These are phyloP conservation scores for Tetradesmus lagerheimii DNA, from an alignment of 139 green algal species.

Conservation along the genomic window DNA sequence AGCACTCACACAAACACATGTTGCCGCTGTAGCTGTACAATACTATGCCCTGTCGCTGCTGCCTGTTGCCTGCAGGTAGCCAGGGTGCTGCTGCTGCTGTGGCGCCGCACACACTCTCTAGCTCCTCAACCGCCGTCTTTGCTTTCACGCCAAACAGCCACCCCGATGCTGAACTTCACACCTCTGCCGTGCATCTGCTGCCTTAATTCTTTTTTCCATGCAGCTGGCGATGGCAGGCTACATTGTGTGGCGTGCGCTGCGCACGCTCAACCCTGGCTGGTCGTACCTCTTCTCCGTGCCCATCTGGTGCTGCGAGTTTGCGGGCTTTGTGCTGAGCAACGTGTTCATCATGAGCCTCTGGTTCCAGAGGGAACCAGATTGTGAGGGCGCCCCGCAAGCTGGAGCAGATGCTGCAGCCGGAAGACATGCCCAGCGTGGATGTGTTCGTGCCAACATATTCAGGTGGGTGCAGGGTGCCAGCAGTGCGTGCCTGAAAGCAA, in stretches of 20 bases:
- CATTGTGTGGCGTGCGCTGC: slow-evolving; percentile 5
- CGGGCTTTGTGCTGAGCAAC: slow-evolving; percentile 11
- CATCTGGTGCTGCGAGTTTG: slow-evolving; percentile 15
- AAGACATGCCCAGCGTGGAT: neutral
- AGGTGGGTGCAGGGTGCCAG: neutral
- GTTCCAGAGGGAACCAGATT: slow-evolving; percentile 24
- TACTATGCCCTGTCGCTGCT: too few relatives aligned
- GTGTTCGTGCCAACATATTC: neutral
- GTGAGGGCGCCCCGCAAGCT: neutral
- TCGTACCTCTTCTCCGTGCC: slow-evolving; percentile 19
- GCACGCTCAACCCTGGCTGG: slow-evolving; percentile 1
- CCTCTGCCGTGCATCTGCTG: neutral
- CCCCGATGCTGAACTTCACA: too few relatives aligned
- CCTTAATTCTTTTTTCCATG: neutral
- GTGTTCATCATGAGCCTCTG: slow-evolving; percentile 13
- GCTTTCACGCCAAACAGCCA: too few relatives aligned
- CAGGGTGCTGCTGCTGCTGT: too few relatives aligned
- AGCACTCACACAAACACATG: too few relatives aligned
- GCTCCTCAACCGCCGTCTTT: too few relatives aligned
- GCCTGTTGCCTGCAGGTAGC: too few relatives aligned
- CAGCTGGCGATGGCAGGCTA: neutral
- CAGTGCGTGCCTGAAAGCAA: too few relatives aligned
- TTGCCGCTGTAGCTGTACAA: too few relatives aligned
- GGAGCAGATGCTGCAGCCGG: neutral
- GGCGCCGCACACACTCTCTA: too few relatives aligned